A percentile compares a stretch with the other conserved stretches of the same genome.
phyloP scores from a whole-genome alignment of 176 grass and related monocot species.

The Tillandsia leiboldiana region DNA sequence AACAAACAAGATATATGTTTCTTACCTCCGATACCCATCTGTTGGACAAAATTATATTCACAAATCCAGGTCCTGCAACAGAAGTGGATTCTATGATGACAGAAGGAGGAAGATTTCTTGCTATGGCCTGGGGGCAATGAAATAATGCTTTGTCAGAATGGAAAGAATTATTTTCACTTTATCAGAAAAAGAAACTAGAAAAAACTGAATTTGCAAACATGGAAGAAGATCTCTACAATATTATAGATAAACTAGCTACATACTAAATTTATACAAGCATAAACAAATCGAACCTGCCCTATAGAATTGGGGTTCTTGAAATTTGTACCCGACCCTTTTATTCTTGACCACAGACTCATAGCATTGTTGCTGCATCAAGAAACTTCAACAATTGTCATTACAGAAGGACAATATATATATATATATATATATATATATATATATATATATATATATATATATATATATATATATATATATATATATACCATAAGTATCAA shows the following conservation, averaged over 20 bases:
- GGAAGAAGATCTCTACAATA: neutral
- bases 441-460: too few species aligned
- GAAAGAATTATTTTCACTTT: neutral
- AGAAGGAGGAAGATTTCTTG: constrained; percentile 61
- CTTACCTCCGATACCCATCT: constrained; percentile 79
- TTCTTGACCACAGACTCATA: constrained; percentile 87
- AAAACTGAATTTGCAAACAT: neutral
- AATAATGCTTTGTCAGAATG: neutral
- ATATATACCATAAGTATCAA: too few species aligned
- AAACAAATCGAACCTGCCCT: constrained; percentile 45
- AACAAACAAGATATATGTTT: constrained; percentile 10
- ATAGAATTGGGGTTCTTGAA: constrained; percentile 85
- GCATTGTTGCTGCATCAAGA: constrained; percentile 73
- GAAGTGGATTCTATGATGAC: constrained; percentile 85
- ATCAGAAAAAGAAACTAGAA: neutral
- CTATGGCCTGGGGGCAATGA: constrained; percentile 46
- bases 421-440: too few species aligned
- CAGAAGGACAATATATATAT: too few species aligned
- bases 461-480: too few species aligned
- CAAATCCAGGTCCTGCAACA: constrained; percentile 94
- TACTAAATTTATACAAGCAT: neutral
- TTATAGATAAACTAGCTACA: neutral
- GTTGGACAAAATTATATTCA: constrained; percentile 79
- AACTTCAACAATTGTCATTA: constrained; percentile 1
- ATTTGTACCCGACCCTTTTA: constrained; percentile 71